Base-by-base conservation (phyloP, 2,329 filamentous ascomycete species). In the Fusarium newnesense region DNA sequence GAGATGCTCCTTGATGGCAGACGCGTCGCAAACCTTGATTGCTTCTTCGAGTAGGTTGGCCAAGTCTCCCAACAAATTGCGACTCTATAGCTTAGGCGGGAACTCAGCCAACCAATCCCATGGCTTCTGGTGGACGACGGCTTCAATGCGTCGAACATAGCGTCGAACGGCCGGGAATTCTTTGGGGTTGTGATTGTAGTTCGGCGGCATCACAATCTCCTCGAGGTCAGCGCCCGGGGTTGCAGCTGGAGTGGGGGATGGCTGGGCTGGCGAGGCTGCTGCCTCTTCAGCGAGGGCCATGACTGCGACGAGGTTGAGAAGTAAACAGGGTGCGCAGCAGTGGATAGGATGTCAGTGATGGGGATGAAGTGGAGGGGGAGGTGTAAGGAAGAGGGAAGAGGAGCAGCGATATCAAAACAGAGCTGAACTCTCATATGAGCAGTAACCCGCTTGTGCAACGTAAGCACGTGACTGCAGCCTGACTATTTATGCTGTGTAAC, bases 71-170 rank as follows among this genome's bases (percentile, higher is more conserved):
- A 68, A 34, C 47, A 68, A 28, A 7, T 42, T 34, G 36, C 46
- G 42, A 43, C 37, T 37, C 65, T 68, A 68, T n/a, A 30, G 54
- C 47, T 43, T 54, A 21, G 54, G 44, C 12, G 39, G 36, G 26
- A 54, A 34, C 36, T 44, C 63, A 3, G 28, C 15, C 9, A 68
- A 15, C 65, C 65, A 68, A 11, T 68, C 54, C 65, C 65, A 68
- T 10, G 65, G 63, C 40, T 68, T 68, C 12, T 42, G 18, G 13
- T 47, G 36, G 12, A 54, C n/a, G 8, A 26, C 36, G 1, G 2
- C 7, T 18, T 68, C 63, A n/a, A 68, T 67, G 4, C 65, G 54
- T 4, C 39, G 12, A 18, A 46, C 9, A n/a, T 21, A 24, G 19
- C 64, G 64, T 9, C 24, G 18, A 9, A 32, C n/a, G 13, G 24